phyloP scores from a whole-genome alignment of 345 rosid genomes.

The Lenwebbia sp. region DNA sequence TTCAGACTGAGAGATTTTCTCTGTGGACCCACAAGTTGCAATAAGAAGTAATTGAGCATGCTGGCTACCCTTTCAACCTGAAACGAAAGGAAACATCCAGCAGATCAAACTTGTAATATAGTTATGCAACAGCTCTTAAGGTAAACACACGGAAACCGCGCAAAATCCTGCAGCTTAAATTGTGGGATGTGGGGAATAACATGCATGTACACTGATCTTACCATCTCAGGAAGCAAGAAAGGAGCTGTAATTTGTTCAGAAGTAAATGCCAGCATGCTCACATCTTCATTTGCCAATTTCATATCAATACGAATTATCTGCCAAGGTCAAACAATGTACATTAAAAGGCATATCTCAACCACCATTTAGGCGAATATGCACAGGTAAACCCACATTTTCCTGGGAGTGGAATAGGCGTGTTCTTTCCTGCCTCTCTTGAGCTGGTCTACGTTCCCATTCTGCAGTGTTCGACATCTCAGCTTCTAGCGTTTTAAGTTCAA shows the following conservation, averaged over 20 bases:
- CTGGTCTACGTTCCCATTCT: conserved; percentile 93
- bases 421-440: conserved; percentile 97
- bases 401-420: conserved; percentile 84
- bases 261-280: conserved; percentile 85
- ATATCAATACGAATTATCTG: conserved; percentile 90
- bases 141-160: neutral
- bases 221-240: conserved; percentile 99
- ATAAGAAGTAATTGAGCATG: conserved; percentile 93
- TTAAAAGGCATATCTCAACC: neutral
- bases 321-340: conserved; percentile 5
- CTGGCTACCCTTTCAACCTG: conserved; percentile 96
- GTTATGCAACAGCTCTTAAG: neutral
- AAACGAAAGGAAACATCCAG: neutral
- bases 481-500: conserved; percentile 85
- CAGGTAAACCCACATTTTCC: conserved; percentile 49
- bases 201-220: conserved; percentile 1
- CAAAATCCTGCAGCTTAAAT: neutral
- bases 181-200: neutral
- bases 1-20: conserved; percentile 81
- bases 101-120: neutral
- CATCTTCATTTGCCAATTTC: conserved; percentile 99
- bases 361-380: neutral
- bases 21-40: conserved; percentile 97
- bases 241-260: conserved; percentile 94
- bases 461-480: conserved; percentile 90